These are phyloP conservation scores for Amorphotheca resinae DNA, from an alignment of 495 filamentous ascomycete species.

Conservation along the genomic window DNA sequence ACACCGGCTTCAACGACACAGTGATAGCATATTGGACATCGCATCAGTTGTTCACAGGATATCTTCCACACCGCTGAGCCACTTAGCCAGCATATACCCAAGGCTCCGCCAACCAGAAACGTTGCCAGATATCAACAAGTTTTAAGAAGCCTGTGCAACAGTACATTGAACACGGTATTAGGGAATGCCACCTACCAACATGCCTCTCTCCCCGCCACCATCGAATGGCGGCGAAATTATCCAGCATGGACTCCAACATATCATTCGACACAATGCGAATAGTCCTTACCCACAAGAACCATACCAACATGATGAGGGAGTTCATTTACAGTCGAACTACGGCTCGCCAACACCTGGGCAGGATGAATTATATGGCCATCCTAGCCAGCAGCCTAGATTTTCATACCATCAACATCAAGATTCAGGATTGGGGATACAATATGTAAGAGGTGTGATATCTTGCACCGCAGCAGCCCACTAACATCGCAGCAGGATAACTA, in stretches of 20 bases:
- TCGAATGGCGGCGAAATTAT: slow-evolving; percentile 29
- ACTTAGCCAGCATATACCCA: no score
- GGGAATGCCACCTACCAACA: slow-evolving; percentile 2
- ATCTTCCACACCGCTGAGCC: no score
- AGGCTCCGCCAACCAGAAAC: no score
- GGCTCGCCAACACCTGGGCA: slow-evolving; percentile 19
- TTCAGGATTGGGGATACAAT: slow-evolving; percentile 27
- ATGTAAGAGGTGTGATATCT: slow-evolving; percentile 23
- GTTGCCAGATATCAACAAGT: no score
- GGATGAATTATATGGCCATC: slow-evolving; percentile 13
- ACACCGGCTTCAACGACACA: no score
- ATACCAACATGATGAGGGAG: slow-evolving; percentile 15
- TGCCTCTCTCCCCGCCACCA: slow-evolving; percentile 30
- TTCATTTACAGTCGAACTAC: slow-evolving; percentile 20
- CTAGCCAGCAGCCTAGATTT: slow-evolving; percentile 17
- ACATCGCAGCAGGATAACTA: slow-evolving; percentile 20
- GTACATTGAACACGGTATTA: no score
- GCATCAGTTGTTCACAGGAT: no score
- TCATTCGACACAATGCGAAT: slow-evolving; percentile 35
- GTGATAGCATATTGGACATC: no score
- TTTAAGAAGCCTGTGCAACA: no score
- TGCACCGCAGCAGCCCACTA: slow-evolving; percentile 5
- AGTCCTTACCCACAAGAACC: slow-evolving; percentile 21
- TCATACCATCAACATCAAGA: slow-evolving; percentile 20
- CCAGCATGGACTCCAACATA: slow-evolving; percentile 33